Percentiles rank a stretch among this genome's conserved stretches.
phyloP scores from a whole-genome alignment of 805 yeast species.

The Yarrowia hollandica region DNA sequence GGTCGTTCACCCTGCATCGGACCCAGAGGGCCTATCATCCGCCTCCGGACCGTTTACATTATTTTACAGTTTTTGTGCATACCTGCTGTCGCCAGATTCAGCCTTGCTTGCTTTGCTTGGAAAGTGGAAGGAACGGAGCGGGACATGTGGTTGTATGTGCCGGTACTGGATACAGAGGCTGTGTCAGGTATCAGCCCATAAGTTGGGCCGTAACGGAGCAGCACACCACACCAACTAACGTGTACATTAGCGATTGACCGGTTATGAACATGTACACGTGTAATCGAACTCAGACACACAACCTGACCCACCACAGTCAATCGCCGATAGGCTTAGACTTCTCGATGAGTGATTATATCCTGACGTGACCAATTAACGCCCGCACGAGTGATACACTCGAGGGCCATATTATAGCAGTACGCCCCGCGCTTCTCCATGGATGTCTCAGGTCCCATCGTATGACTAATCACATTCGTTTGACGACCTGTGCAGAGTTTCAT shows the following conservation, averaged over 20 bases:
- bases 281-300: no score
- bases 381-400: no score
- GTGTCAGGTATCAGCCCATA: background rate
- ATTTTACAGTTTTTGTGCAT: background rate
- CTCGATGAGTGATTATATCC: conserved; percentile 3
- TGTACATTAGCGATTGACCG: no score
- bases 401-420: background rate
- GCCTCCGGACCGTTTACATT: conserved; percentile 14
- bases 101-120: conserved; percentile 18
- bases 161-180: background rate
- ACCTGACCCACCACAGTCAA: background rate
- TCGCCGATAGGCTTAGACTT: background rate
- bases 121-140: conserved; percentile 6
- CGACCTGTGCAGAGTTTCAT: background rate
- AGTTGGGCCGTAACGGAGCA: no score
- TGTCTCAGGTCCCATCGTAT: background rate
- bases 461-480: background rate
- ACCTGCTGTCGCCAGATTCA: conserved; percentile 1
- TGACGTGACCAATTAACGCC: background rate
- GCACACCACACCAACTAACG: no score
- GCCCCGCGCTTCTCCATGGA: background rate
- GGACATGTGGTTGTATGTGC: background rate
- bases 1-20: conserved; percentile 15
- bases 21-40: conserved; percentile 1
- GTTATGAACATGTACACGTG: no score